Evolutionary conservation across 169 alveolate genomes (phyloP).

Genomic region (Plasmodium gallinaceum): DNA sequence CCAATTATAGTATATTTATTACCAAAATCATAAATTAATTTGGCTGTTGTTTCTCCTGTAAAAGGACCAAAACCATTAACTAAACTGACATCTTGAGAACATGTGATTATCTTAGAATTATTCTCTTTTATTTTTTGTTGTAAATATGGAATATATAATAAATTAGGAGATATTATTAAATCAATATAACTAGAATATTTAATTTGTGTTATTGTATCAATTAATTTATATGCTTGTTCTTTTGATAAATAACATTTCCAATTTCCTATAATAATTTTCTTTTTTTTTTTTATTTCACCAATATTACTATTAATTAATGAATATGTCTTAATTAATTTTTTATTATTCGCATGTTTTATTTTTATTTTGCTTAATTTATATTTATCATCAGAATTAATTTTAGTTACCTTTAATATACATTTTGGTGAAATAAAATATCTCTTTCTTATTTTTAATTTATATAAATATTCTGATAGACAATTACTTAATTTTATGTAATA

Average conservation of each 20-base stretch:
- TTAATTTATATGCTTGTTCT: conserved; percentile 57
- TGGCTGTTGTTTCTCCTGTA: conserved; percentile 87
- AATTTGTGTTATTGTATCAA: conserved; percentile 39
- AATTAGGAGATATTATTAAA: conserved; percentile 47
- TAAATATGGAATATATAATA: conserved; percentile 62
- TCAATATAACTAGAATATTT: conserved; percentile 49
- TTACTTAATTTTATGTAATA: conserved; percentile 8
- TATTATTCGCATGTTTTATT: background rate
- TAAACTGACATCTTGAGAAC: conserved; percentile 75
- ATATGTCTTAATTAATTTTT: conserved; percentile 10
- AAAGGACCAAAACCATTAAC: conserved; percentile 81
- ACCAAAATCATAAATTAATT: conserved; percentile 73
- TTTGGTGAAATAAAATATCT: conserved; percentile 4
- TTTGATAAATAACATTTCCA: conserved; percentile 72
- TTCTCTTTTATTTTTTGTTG: conserved; percentile 48
- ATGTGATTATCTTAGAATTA: conserved; percentile 47
- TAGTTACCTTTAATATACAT: conserved; percentile 6
- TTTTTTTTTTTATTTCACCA: conserved; percentile 3
- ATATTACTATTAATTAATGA: background rate
- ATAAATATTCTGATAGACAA: background rate
- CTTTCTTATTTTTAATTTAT: background rate
- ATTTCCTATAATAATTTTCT: conserved; percentile 62
- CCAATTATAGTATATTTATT: conserved; percentile 57
- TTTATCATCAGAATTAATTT: background rate
- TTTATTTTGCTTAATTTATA: background rate